Conservation (phyloP, 2,329 filamentous ascomycete genomes). For the Colletotrichum zoysiae region DNA sequence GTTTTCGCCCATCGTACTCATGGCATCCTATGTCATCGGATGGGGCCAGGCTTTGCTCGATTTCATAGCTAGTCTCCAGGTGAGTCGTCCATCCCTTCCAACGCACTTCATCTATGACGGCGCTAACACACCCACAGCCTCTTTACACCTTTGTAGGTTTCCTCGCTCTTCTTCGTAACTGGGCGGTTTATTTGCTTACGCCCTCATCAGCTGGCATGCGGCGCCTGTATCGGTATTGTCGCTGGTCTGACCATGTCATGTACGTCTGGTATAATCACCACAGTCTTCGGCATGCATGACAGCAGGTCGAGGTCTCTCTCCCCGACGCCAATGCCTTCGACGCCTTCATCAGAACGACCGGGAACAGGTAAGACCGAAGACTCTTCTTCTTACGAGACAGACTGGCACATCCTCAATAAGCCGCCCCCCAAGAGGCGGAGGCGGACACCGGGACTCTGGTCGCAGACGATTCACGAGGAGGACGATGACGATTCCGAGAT, state of each 20-base stretch:
- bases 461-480: constrained; percentile 78
- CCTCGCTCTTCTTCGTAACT: not conserved
- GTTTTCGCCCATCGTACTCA: constrained; percentile 54
- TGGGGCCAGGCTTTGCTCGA: constrained; percentile 44
- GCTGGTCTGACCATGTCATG: constrained; percentile 71
- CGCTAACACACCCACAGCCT: constrained; percentile 47
- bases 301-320: constrained; percentile 37
- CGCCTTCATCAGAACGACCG: constrained; percentile 37
- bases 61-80: constrained; percentile 53
- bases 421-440: constrained; percentile 54
- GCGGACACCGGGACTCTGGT: constrained; percentile 64
- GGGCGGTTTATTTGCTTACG: constrained; percentile 46
- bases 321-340: constrained; percentile 52
- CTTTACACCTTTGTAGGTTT: constrained; percentile 58
- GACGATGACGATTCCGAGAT: constrained; percentile 73
- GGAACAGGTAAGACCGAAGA: constrained; percentile 42
- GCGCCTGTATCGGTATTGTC: constrained; percentile 74
- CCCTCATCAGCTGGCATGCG: constrained; percentile 67
- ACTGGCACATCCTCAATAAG: constrained; percentile 53
- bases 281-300: constrained; percentile 60
- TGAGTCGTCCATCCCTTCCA: constrained; percentile 45
- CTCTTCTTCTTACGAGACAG: constrained; percentile 51
- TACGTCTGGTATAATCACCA: constrained; percentile 66
- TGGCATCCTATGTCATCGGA: constrained; percentile 48
- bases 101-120: not conserved